These are phyloP conservation scores for Pyricularia grisea DNA, from an alignment of 2,329 filamentous ascomycete species.

Conservation along the genomic window DNA sequence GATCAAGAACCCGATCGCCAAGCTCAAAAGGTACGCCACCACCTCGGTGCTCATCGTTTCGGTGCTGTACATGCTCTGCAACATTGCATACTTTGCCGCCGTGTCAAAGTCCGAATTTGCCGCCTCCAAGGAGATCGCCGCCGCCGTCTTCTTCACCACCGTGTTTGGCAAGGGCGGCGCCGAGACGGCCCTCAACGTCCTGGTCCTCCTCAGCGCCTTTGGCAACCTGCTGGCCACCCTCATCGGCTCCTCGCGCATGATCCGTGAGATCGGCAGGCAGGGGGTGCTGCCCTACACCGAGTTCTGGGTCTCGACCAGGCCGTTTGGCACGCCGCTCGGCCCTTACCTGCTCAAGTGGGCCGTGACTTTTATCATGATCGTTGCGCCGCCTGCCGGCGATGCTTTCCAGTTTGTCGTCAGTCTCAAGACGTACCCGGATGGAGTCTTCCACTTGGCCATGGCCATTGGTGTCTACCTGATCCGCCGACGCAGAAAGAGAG, in stretches of 20 bases:
- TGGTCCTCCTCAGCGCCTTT: constrained; percentile 48
- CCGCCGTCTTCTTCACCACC: constrained; percentile 46
- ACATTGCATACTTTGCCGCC: constrained; percentile 51
- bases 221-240: constrained; percentile 47
- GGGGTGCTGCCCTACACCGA: constrained; percentile 47
- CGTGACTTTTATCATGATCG: constrained; percentile 48
- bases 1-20: constrained; percentile 48
- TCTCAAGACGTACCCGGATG: constrained; percentile 46
- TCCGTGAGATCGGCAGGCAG: constrained; percentile 53
- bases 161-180: constrained; percentile 43
- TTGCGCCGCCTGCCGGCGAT: constrained; percentile 51
- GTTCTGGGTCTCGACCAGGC: constrained; percentile 52
- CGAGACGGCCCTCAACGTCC: constrained; percentile 42
- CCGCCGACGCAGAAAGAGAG: constrained; percentile 40
- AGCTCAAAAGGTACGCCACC: constrained; percentile 39
- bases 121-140: constrained; percentile 40
- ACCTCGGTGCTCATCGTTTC: constrained; percentile 40
- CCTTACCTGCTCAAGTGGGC: constrained; percentile 48
- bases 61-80: constrained; percentile 46
- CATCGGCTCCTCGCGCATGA: constrained; percentile 44
- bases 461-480: constrained; percentile 48
- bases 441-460: constrained; percentile 48
- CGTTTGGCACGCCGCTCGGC: constrained; percentile 53
- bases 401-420: constrained; percentile 58
- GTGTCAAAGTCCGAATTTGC: constrained; percentile 43